Evolutionary conservation across 140 eudicot genomes (phyloP), one percentile per base, ranked within the genome.

Genomic region (Senecio squalidus): DNA sequence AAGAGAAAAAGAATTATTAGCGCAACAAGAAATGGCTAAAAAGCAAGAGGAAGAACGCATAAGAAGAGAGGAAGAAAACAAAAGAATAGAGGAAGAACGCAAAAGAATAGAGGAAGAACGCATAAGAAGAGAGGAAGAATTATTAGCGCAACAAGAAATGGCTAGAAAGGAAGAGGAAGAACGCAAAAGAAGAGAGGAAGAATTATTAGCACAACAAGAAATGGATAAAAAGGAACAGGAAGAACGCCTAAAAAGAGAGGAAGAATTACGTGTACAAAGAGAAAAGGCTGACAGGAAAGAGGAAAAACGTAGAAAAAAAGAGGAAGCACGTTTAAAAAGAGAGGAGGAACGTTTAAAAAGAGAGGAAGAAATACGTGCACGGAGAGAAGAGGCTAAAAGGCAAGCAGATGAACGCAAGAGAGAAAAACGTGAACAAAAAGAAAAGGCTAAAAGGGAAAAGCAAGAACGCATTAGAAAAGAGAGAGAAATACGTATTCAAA

Each of bases 21-120:
- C n/a, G n/a, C n/a, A n/a, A 63, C 38, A 36, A 33, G 31, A 38
- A 38, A 38, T 14, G 16, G 59, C 58, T 31, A 63, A 33, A 23
- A 31, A 8, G 55, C 5, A 59, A 17, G 43, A 4, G 43, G 26
- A 55, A n/a, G n/a, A n/a, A 34, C 13, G 52, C 29, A 27, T 22
- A 66, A 22, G 45, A 50, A 30, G 62, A n/a, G n/a, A n/a, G n/a
- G n/a, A n/a, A n/a, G 23, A 45, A 25, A 45, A 11, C 4, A 45
- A 23, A 2, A 15, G 13, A 55, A 48, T n/a, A 13, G 68, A 47
- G 13, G 49, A 25, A 4, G 4, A 16, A n/a, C n/a, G n/a, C 9
- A 56, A 7, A 47, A 68, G 33, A n/a, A n/a, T n/a, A 31, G 63
- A 56, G 77, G 43, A 50, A 69, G 75, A 69, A 40, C 69, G 68